Conservation (phyloP, 768 basidiomycete genomes). For the Cubamyces lactineus region DNA sequence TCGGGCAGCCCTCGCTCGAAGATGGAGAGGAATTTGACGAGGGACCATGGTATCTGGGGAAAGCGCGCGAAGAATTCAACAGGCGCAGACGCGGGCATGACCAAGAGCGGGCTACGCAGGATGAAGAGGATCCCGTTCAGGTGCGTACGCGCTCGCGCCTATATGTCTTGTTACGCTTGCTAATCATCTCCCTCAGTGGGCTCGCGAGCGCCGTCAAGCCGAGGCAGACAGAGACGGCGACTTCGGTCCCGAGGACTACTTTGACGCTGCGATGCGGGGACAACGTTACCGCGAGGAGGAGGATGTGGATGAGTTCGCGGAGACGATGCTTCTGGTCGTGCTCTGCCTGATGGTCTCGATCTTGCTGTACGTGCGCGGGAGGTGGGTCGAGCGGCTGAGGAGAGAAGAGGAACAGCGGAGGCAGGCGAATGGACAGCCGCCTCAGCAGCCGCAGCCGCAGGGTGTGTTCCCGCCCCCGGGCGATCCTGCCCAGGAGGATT, state of each 20-base stretch:
- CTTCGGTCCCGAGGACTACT: constrained; percentile 82
- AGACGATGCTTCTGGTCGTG: constrained; percentile 78
- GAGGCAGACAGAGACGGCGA: constrained; percentile 76
- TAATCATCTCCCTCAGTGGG: constrained; percentile 57
- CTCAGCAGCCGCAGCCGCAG: constrained; percentile 27
- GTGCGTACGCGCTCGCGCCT: constrained; percentile 40
- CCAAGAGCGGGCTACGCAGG: constrained; percentile 35
- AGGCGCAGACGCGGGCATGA: constrained; percentile 51
- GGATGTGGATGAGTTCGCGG: constrained; percentile 71
- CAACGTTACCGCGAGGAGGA: constrained; percentile 59
- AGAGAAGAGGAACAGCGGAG: constrained; percentile 56
- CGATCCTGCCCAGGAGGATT: constrained; percentile 67
- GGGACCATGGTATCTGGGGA: constrained; percentile 77
- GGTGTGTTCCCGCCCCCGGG: constrained; percentile 66
- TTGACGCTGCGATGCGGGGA: constrained; percentile 66
- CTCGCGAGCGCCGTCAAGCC: constrained; percentile 69
- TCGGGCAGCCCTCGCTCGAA: constrained; percentile 11
- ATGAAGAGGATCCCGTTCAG: constrained; percentile 76
- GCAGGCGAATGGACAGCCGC: constrained; percentile 29
- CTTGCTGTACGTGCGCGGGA: constrained; percentile 77
- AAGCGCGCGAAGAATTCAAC: constrained; percentile 78
- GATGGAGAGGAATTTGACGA: constrained; percentile 34
- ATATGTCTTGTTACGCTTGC: background rate
- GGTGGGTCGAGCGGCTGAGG: constrained; percentile 73
- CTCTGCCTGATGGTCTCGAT: constrained; percentile 75